Conservation (phyloP, 257 asterid species). For the Striga asiatica region DNA sequence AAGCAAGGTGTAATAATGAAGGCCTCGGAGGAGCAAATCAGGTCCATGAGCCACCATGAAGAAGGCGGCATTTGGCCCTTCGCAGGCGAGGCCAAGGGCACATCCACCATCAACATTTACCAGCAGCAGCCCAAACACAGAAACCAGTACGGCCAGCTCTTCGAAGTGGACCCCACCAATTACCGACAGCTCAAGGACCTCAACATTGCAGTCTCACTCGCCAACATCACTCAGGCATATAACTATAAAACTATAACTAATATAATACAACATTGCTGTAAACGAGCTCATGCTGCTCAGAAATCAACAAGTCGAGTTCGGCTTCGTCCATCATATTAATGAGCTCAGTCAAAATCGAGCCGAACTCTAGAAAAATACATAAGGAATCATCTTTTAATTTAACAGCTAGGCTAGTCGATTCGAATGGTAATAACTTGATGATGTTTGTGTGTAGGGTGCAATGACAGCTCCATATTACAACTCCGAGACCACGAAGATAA, state of each 20-base stretch:
- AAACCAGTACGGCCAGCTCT: slow-evolving; percentile 50
- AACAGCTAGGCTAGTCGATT: too few relatives aligned
- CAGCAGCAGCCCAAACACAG: slow-evolving; percentile 22
- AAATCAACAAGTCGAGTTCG: too few relatives aligned
- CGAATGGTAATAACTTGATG: not conserved
- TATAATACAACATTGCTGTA: too few relatives aligned
- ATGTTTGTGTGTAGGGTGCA: slow-evolving; percentile 35
- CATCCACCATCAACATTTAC: slow-evolving; percentile 29
- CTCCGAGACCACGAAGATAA: slow-evolving; percentile 42
- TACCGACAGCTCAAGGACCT: slow-evolving; percentile 33
- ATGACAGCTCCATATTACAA: slow-evolving; percentile 45
- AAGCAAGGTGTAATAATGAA: slow-evolving; percentile 35
- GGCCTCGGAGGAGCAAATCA: slow-evolving; percentile 53
- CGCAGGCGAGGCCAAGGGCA: slow-evolving; percentile 33
- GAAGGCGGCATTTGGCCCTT: slow-evolving; percentile 67
- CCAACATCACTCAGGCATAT: slow-evolving; percentile 40
- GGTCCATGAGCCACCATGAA: slow-evolving; percentile 28
- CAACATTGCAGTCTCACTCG: slow-evolving; percentile 29
- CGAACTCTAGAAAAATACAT: too few relatives aligned
- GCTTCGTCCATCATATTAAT: too few relatives aligned
- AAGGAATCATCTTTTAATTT: too few relatives aligned
- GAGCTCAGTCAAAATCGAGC: too few relatives aligned
- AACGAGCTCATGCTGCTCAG: too few relatives aligned
- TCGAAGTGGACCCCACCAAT: slow-evolving; percentile 26
- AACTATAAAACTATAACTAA: too few relatives aligned